phyloP scores from a whole-genome alignment of 805 yeast genomes.

The Komagataella phaffii region DNA sequence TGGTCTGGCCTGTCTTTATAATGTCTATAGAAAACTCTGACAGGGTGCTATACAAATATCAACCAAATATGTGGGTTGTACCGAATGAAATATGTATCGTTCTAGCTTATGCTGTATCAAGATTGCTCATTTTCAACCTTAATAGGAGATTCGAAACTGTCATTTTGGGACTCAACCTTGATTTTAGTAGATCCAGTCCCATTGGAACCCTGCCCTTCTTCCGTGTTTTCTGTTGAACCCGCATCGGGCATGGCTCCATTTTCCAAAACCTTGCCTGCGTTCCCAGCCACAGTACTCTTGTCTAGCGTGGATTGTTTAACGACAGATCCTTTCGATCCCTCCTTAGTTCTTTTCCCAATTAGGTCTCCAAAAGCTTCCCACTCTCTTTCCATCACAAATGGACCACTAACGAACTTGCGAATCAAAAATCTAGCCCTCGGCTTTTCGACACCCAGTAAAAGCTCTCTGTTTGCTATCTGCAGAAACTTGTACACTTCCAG shows the following conservation, averaged over 20 bases:
- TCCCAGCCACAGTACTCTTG: neutral
- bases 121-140: neutral
- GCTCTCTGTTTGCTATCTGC: neutral
- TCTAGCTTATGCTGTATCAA: no score
- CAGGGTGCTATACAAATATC: no score
- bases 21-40: no score
- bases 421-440: neutral
- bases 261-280: neutral
- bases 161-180: neutral
- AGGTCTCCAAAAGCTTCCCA: conserved; percentile 1
- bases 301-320: neutral
- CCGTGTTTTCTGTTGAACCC: neutral
- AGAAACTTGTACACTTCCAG: neutral
- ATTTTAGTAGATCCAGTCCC: neutral
- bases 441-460: neutral
- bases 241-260: neutral
- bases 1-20: no score
- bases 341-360: neutral
- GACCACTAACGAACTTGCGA: neutral
- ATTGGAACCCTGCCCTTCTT: neutral
- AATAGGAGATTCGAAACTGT: neutral
- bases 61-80: neutral
- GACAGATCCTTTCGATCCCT: neutral
- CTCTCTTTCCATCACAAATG: conserved; percentile 1
- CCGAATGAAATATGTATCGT: no score